These are phyloP conservation scores for Bremia lactucae DNA, from an alignment of 352 stramenopile genomes.

Conservation along the genomic window DNA sequence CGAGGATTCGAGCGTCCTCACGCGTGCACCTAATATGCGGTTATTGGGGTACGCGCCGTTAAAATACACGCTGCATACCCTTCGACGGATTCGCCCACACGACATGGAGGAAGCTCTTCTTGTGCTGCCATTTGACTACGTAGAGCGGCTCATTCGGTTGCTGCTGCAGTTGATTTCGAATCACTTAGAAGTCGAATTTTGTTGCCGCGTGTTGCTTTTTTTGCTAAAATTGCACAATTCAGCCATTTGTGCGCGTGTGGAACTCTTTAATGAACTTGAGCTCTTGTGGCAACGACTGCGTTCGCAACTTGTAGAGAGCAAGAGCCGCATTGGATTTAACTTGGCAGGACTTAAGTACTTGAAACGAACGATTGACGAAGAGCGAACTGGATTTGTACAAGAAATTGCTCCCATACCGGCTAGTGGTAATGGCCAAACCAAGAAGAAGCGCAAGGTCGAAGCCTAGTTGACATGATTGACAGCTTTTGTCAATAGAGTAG, in stretches of 20 bases:
- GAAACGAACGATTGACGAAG: constrained; percentile 73
- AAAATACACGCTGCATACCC: constrained; percentile 90
- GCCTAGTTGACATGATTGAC: not conserved
- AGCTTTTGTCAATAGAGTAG: too few relatives aligned
- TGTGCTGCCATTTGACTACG: constrained; percentile 93
- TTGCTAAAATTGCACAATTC: constrained; percentile 72
- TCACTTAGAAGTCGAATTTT: constrained; percentile 89
- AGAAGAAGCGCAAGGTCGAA: constrained; percentile 37
- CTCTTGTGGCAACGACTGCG: constrained; percentile 70
- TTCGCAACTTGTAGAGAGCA: constrained; percentile 58
- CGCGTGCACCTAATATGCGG: constrained; percentile 85
- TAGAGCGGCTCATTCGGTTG: constrained; percentile 89
- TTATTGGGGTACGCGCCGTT: constrained; percentile 91
- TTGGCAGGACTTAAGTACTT: constrained; percentile 81
- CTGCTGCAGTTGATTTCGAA: constrained; percentile 84
- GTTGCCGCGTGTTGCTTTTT: constrained; percentile 67
- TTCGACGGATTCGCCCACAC: constrained; percentile 87
- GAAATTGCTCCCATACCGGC: constrained; percentile 39
- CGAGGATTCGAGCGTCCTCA: too few relatives aligned
- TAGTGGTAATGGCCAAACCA: constrained; percentile 27
- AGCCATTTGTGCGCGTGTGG: constrained; percentile 56
- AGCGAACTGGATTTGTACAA: constrained; percentile 67
- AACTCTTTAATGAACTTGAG: constrained; percentile 68
- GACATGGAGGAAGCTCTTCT: constrained; percentile 97
- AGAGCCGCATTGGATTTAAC: constrained; percentile 85